A percentile compares a stretch with the other conserved stretches of the same genome.
These are phyloP conservation scores for Malassezia arunalokei DNA, from an alignment of 1,284 basidiomycete genomes.

Conservation along the genomic window DNA sequence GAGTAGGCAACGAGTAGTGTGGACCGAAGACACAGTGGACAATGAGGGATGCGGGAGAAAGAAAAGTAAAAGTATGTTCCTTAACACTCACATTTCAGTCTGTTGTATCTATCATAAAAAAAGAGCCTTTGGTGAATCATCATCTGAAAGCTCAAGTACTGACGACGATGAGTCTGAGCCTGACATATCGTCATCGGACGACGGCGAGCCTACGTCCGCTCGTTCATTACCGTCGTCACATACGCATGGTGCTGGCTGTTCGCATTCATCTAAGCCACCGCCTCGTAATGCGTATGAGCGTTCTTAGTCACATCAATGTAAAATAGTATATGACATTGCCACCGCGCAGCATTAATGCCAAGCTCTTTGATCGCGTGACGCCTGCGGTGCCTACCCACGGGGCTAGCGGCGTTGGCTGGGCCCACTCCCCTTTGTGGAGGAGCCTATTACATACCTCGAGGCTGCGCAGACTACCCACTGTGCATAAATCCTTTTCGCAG, in stretches of 20 bases:
- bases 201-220: not conserved
- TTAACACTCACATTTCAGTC: slow-evolving; percentile 15
- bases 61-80: slow-evolving; percentile 36
- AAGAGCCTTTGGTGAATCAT: slow-evolving; percentile 36
- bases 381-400: no score
- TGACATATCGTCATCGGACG: not conserved
- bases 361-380: no score
- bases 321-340: not conserved
- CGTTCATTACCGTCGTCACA: no score
- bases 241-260: no score
- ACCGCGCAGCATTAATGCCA: no score
- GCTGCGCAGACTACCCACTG: no score
- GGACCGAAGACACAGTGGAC: slow-evolving; percentile 37
- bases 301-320: not conserved
- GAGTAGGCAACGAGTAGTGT: slow-evolving; percentile 22
- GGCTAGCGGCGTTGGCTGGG: no score
- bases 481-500: no score
- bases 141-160: slow-evolving; percentile 18
- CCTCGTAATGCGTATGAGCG: slow-evolving; percentile 13
- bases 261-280: not conserved
- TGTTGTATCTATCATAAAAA: slow-evolving; percentile 45
- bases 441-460: no score
- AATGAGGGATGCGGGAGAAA: slow-evolving; percentile 38
- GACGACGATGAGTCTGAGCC: not conserved
- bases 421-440: no score